Conservation (phyloP, 2,329 filamentous ascomycete genomes). For the Talaromyces sp. region DNA sequence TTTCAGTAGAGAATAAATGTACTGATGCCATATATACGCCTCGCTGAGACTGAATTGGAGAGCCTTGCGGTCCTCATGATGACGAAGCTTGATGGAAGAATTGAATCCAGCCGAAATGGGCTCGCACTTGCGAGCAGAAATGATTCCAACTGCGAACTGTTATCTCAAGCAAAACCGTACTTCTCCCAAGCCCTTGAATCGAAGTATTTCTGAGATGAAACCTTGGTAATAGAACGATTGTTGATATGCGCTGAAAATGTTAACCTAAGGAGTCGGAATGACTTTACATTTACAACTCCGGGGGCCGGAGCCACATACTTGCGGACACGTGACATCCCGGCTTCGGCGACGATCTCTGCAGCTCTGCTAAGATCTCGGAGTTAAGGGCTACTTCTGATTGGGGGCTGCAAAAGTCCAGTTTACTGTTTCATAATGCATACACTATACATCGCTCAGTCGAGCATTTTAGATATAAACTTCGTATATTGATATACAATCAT, state of each 20-base stretch:
- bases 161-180: background rate
- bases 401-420: background rate
- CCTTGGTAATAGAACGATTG: background rate
- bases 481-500: background rate
- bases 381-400: background rate
- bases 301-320: background rate
- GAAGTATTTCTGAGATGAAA: background rate
- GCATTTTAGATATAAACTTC: background rate
- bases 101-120: slow-evolving; percentile 11
- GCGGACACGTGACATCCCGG: slow-evolving; percentile 15
- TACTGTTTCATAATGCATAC: background rate
- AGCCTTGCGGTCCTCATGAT: slow-evolving; percentile 19
- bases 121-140: slow-evolving; percentile 13
- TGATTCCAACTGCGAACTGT: background rate
- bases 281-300: slow-evolving; percentile 1
- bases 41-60: slow-evolving; percentile 12
- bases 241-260: background rate
- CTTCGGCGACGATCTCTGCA: background rate
- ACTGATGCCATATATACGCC: slow-evolving; percentile 17
- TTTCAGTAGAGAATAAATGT: background rate
- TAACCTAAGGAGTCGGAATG: background rate
- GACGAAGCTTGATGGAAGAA: slow-evolving; percentile 9
- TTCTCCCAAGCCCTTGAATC: background rate
- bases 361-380: background rate
- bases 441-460: background rate